A percentile compares a stretch with the other conserved stretches of the same genome.
Conservation (phyloP, 441 rosid species). For the Mallotus japonicus region DNA sequence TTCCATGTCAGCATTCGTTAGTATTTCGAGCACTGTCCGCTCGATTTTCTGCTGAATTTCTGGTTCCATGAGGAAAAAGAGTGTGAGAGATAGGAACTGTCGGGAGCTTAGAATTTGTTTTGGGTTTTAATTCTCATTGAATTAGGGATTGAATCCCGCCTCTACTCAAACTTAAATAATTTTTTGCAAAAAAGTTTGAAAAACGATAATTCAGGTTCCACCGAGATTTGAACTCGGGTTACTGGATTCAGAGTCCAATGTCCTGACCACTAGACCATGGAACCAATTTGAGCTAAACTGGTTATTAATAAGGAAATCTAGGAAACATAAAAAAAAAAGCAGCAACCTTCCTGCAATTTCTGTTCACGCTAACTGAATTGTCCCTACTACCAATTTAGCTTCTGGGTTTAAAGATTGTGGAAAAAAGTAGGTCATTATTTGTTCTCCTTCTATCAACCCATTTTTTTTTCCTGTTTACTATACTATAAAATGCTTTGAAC, state of each 20-base stretch:
- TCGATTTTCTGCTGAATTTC: constrained; percentile 42
- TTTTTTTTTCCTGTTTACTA: background rate
- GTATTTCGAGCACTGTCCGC: constrained; percentile 51
- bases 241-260: constrained; percentile 60
- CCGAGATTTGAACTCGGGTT: constrained; percentile 63
- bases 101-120: background rate
- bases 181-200: no score
- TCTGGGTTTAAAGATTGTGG: constrained; percentile 3
- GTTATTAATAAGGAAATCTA: no score
- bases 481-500: no score
- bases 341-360: no score
- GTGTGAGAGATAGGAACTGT: background rate
- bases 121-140: background rate
- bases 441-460: background rate
- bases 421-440: background rate
- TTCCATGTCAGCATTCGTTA: constrained; percentile 53
- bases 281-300: constrained; percentile 24
- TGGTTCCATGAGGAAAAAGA: constrained; percentile 33
- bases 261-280: constrained; percentile 59
- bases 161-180: background rate
- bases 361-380: no score
- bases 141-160: constrained; percentile 13
- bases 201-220: constrained; percentile 31
- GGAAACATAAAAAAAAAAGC: no score
- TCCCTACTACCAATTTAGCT: no score